Conservation (phyloP, 2,329 filamentous ascomycete genomes). For the Penicillium fuscoglaucum region DNA sequence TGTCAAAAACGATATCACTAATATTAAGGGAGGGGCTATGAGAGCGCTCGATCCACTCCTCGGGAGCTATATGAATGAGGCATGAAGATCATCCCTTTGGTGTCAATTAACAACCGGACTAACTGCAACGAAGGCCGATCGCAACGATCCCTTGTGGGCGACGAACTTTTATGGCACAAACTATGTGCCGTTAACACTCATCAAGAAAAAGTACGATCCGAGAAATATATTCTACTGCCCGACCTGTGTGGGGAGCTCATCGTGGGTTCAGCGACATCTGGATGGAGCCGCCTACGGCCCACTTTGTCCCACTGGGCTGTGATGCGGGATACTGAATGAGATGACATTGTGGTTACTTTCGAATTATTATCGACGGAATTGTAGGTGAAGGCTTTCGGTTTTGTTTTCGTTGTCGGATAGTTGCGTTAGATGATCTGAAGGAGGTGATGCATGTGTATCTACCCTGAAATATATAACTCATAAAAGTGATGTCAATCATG, state of each 20-base stretch:
- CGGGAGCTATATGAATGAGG: constrained; percentile 43
- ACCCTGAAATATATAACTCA: not conserved
- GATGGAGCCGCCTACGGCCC: constrained; percentile 6
- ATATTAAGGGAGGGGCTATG: constrained; percentile 35
- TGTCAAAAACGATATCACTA: constrained; percentile 33
- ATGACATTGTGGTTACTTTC: not conserved
- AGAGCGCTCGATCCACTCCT: constrained; percentile 32
- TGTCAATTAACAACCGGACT: not conserved
- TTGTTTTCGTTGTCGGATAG: not conserved
- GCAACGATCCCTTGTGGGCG: constrained; percentile 16
- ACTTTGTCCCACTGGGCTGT: constrained; percentile 5
- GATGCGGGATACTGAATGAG: not conserved
- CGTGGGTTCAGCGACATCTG: not conserved
- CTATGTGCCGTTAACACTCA: not conserved
- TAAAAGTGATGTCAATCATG: not conserved
- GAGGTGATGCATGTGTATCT: not conserved
- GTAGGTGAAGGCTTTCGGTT: not conserved
- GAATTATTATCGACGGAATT: not conserved
- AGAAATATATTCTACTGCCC: not conserved
- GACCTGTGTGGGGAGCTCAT: not conserved
- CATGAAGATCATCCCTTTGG: not conserved
- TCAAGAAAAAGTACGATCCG: not conserved
- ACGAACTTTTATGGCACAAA: not conserved
- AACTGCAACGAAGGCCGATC: constrained; percentile 15
- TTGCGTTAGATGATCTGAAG: not conserved